These are phyloP conservation scores for Saccharomycopsis hybrid DNA, from an alignment of 1,139 yeast genomes.

Conservation along the genomic window DNA sequence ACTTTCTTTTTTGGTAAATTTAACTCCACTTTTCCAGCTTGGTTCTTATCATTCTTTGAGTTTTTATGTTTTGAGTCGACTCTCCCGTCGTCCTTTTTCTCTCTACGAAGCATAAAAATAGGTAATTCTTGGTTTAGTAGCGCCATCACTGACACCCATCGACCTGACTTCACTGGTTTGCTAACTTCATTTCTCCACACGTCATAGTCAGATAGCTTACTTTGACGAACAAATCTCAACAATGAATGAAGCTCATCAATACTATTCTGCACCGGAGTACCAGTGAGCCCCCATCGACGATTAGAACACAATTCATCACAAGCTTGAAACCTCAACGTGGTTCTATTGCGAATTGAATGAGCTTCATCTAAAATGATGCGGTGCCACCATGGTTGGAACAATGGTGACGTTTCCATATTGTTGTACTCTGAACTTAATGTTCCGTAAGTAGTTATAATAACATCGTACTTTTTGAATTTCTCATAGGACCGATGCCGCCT, in stretches of 20 bases:
- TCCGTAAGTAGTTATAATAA: constrained; percentile 69
- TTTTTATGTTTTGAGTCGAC: no score
- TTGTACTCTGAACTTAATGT: constrained; percentile 67
- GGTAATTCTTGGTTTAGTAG: no score
- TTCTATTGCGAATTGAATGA: constrained; percentile 74
- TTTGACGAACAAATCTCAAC: constrained; percentile 53
- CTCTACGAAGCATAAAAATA: no score
- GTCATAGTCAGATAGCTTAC: constrained; percentile 6
- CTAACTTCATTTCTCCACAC: constrained; percentile 22
- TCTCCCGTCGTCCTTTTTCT: not conserved
- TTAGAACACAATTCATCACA: constrained; percentile 48
- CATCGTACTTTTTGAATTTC: constrained; percentile 56
- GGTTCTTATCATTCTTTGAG: no score
- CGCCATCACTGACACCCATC: not conserved
- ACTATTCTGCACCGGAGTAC: constrained; percentile 91
- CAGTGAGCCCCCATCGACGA: constrained; percentile 77
- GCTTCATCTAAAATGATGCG: constrained; percentile 88
- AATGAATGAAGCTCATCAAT: constrained; percentile 77
- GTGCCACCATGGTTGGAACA: constrained; percentile 40
- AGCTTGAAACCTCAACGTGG: constrained; percentile 61
- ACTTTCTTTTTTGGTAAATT: not conserved
- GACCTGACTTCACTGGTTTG: constrained; percentile 21
- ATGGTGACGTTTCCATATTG: constrained; percentile 51
- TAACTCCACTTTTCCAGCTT: no score
- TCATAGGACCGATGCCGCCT: constrained; percentile 40